Evolutionary conservation across 2,329 filamentous ascomycete genomes (phyloP).

Genomic region (Exophiala xenobiotica): DNA sequence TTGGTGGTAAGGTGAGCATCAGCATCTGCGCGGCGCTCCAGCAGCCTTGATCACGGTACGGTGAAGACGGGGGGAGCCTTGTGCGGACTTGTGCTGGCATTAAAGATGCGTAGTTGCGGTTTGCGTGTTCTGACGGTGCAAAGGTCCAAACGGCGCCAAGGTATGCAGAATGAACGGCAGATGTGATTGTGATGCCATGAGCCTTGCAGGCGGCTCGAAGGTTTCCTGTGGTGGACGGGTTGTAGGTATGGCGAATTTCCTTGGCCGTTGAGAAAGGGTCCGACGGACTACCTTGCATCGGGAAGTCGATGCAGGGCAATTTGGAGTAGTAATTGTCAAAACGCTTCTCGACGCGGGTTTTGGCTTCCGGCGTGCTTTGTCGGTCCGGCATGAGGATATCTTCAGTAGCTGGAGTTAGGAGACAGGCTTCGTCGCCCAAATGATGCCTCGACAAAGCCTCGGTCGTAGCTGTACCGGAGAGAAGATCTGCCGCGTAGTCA

Average conservation of each 20-base stretch:
- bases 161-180: constrained; percentile 13
- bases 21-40: constrained; percentile 14
- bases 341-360: constrained; percentile 5
- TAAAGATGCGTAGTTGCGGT: constrained; percentile 6
- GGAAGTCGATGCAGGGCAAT: constrained; percentile 10
- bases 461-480: constrained; percentile 1
- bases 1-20: constrained; percentile 6
- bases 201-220: constrained; percentile 11
- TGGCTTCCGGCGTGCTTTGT: not conserved
- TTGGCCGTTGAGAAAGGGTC: not conserved
- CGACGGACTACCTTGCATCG: constrained; percentile 3
- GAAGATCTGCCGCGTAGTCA: constrained; percentile 11
- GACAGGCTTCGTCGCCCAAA: constrained; percentile 4
- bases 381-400: constrained; percentile 13
- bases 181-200: constrained; percentile 7
- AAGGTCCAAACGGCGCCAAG: constrained; percentile 7
- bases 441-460: constrained; percentile 1
- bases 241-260: constrained; percentile 6
- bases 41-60: constrained; percentile 8
- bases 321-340: constrained; percentile 12
- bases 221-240: not conserved
- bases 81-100: constrained; percentile 21
- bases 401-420: constrained; percentile 14
- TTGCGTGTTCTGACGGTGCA: not conserved
- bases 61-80: constrained; percentile 7